phyloP scores from a whole-genome alignment of 2,329 filamentous ascomycete genomes.

The Didymella lethalis region DNA sequence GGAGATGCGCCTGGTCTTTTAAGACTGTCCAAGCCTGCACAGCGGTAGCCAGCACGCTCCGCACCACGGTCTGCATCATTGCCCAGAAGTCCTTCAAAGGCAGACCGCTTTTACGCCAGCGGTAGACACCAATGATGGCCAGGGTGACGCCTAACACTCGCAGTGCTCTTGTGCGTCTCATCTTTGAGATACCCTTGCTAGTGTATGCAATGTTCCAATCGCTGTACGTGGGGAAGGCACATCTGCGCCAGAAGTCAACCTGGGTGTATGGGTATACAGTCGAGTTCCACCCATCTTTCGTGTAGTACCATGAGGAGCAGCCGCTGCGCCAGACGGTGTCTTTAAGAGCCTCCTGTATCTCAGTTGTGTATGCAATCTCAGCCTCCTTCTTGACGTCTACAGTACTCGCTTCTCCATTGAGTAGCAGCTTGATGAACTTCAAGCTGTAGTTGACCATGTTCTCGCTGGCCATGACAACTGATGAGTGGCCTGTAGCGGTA shows the following conservation, averaged over 20 bases:
- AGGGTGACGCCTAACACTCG: slow-evolving; percentile 32
- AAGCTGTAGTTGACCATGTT: slow-evolving; percentile 68
- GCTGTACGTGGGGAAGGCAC: slow-evolving; percentile 62
- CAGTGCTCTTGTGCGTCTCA: slow-evolving; percentile 29
- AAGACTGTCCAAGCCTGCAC: slow-evolving; percentile 15
- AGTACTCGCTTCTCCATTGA: slow-evolving; percentile 92
- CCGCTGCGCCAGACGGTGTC: slow-evolving; percentile 62
- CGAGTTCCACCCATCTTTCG: slow-evolving; percentile 81
- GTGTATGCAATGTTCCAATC: slow-evolving; percentile 64
- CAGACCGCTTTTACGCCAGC: slow-evolving; percentile 36
- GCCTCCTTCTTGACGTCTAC: slow-evolving; percentile 84
- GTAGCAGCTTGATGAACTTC: slow-evolving; percentile 67
- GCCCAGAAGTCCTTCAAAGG: slow-evolving; percentile 32
- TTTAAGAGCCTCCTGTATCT: slow-evolving; percentile 52
- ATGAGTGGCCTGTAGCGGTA: slow-evolving; percentile 67
- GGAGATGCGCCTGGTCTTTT: slow-evolving; percentile 12
- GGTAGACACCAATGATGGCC: slow-evolving; percentile 35
- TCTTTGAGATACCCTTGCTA: slow-evolving; percentile 53
- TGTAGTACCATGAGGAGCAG: slow-evolving; percentile 71
- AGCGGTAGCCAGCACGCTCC: slow-evolving; percentile 19
- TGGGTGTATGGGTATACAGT: slow-evolving; percentile 69
- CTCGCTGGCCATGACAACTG: slow-evolving; percentile 66
- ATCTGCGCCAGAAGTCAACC: slow-evolving; percentile 59
- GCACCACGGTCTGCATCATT: slow-evolving; percentile 21
- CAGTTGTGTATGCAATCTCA: slow-evolving; percentile 65